phyloP scores from a whole-genome alignment of 2,329 filamentous ascomycete genomes.

The Mollisiaceae sp. region DNA sequence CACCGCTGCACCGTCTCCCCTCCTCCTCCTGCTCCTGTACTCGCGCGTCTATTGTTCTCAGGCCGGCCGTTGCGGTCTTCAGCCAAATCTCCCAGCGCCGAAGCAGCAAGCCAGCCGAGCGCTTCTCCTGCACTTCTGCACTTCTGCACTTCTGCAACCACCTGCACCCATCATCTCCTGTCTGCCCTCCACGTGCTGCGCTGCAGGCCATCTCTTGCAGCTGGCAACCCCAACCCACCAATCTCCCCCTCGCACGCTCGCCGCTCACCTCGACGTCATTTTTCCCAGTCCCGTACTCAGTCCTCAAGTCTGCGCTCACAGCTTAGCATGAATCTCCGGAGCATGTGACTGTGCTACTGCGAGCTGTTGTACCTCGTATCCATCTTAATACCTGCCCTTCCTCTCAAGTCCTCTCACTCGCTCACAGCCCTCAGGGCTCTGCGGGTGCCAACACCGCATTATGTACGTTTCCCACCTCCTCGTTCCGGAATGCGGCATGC shows the following conservation, averaged over 20 bases:
- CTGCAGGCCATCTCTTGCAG: not conserved
- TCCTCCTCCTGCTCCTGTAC: not conserved
- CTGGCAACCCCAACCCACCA: slow-evolving; percentile 14
- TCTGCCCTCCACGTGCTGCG: not conserved
- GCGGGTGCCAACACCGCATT: slow-evolving; percentile 37
- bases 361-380: slow-evolving; percentile 6
- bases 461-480: slow-evolving; percentile 39
- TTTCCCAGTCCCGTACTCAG: not conserved
- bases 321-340: slow-evolving; percentile 28
- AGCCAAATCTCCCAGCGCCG: not conserved
- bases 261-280: slow-evolving; percentile 25
- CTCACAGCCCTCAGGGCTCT: slow-evolving; percentile 36
- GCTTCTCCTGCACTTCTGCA: not conserved
- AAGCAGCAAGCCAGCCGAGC: slow-evolving; percentile 5
- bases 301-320: not conserved
- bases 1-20: not conserved
- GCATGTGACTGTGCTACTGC: slow-evolving; percentile 33
- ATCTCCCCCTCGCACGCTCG: slow-evolving; percentile 8
- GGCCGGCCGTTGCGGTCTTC: not conserved
- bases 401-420: slow-evolving; percentile 24
- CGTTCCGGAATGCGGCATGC: slow-evolving; percentile 13
- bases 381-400: slow-evolving; percentile 2
- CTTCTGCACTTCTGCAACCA: too few species aligned
- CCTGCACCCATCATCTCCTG: slow-evolving; percentile 1
- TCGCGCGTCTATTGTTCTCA: slow-evolving; percentile 1